Percentiles rank a stretch among this genome's conserved stretches.
phyloP scores from a whole-genome alignment of 2,329 filamentous ascomycete species.

The Curvularia sp. region DNA sequence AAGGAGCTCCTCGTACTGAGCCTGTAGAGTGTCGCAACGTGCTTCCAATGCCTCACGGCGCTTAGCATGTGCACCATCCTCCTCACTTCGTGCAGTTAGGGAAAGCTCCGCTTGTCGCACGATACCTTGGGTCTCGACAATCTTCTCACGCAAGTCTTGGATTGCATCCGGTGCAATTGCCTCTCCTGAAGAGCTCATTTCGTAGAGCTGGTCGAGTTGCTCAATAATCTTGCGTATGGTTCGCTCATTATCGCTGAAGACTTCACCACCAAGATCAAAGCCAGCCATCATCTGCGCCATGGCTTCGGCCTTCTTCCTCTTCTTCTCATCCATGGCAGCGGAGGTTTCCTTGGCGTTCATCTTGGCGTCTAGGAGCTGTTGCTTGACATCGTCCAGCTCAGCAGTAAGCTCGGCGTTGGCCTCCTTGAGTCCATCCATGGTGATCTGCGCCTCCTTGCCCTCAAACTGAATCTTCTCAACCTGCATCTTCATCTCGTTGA shows the following conservation, averaged over 20 bases:
- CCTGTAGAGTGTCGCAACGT: conserved; percentile 75
- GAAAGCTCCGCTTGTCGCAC: conserved; percentile 91
- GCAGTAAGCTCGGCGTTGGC: conserved; percentile 90
- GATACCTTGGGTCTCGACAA: conserved; percentile 90
- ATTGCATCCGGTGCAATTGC: conserved; percentile 83
- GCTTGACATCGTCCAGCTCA: conserved; percentile 94
- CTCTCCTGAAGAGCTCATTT: conserved; percentile 78
- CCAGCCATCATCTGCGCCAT: conserved; percentile 99
- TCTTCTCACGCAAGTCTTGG: conserved; percentile 74
- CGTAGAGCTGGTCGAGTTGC: conserved; percentile 78
- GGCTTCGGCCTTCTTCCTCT: conserved; percentile 97
- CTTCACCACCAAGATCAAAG: conserved; percentile 90
- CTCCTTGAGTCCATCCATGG: conserved; percentile 96
- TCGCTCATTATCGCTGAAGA: conserved; percentile 92
- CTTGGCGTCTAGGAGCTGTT: conserved; percentile 92
- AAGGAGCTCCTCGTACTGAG: conserved; percentile 83
- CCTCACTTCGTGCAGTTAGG: conserved; percentile 72
- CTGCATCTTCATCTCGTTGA: conserved; percentile 96
- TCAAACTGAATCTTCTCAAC: conserved; percentile 95
- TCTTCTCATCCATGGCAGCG: conserved; percentile 92
- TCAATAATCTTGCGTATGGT: conserved; percentile 84
- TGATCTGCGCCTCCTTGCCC: conserved; percentile 94
- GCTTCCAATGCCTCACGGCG: conserved; percentile 79
- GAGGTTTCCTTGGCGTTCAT: conserved; percentile 96
- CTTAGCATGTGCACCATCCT: conserved; percentile 67